Evolutionary conservation across 2,329 filamentous ascomycete genomes (phyloP).

Genomic region (Celoporthe dispersa): DNA sequence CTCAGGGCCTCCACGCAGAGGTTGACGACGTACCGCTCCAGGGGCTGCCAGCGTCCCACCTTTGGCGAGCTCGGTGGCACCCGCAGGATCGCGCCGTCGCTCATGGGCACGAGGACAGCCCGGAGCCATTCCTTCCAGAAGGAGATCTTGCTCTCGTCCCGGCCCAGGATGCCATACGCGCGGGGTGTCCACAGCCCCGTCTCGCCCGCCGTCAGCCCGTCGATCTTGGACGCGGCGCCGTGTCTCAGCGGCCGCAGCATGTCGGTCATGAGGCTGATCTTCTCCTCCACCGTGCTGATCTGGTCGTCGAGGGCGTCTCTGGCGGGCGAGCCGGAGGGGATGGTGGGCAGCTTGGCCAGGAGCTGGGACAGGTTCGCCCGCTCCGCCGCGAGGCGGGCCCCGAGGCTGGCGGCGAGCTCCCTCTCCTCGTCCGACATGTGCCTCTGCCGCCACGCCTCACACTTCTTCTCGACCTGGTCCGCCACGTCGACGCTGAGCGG

Average conservation of each 20-base stretch:
- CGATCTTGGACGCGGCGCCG: slow-evolving; percentile 94
- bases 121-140: slow-evolving; percentile 99
- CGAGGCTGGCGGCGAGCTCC: slow-evolving; percentile 88
- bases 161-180: slow-evolving; percentile 89
- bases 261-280: slow-evolving; percentile 96
- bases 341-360: slow-evolving; percentile 78
- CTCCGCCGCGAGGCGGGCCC: slow-evolving; percentile 84
- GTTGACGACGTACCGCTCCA: slow-evolving; percentile 97
- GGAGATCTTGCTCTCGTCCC: slow-evolving; percentile 78
- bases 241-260: slow-evolving; percentile 90
- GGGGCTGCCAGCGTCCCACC: slow-evolving; percentile 91
- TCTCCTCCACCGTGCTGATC: slow-evolving; percentile 95
- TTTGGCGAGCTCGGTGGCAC: slow-evolving; percentile 88
- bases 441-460: slow-evolving; percentile 80
- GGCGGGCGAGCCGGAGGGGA: slow-evolving; percentile 78
- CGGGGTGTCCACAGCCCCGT: slow-evolving; percentile 95
- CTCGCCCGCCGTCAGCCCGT: slow-evolving; percentile 92
- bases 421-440: slow-evolving; percentile 91
- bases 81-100: slow-evolving; percentile 78
- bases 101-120: slow-evolving; percentile 94
- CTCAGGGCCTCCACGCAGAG: slow-evolving; percentile 93
- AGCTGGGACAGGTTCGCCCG: slow-evolving; percentile 88
- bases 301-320: slow-evolving; percentile 89
- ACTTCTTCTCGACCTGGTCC: slow-evolving; percentile 80
- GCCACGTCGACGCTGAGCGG: slow-evolving; percentile 81